Evolutionary conservation across 2,329 filamentous ascomycete genomes (phyloP).

Genomic region (Ophiostoma novo-ulmi): DNA sequence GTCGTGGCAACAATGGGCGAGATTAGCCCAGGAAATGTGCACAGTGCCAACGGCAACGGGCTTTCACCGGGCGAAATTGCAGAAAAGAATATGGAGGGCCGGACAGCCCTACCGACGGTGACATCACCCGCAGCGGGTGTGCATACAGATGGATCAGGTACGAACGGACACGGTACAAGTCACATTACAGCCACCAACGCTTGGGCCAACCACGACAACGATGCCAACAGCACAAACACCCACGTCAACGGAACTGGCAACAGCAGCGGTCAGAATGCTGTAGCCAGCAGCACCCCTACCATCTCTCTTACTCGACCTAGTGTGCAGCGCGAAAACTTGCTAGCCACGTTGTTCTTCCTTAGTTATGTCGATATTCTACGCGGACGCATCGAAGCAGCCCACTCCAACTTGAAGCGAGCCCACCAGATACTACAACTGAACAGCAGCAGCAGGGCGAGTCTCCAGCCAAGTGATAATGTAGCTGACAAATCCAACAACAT

Average conservation of each 20-base stretch:
- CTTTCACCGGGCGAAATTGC: not conserved
- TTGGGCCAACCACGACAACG: not conserved
- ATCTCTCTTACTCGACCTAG: constrained; percentile 32
- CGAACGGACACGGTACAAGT: not conserved
- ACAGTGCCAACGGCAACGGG: not conserved
- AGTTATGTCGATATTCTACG: constrained; percentile 50
- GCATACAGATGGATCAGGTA: not conserved
- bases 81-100: not conserved
- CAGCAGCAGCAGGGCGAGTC: not conserved
- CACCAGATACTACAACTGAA: constrained; percentile 44
- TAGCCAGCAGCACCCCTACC: constrained; percentile 10
- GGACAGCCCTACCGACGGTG: not conserved
- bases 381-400: constrained; percentile 41
- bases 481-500: constrained; percentile 32
- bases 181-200: not conserved
- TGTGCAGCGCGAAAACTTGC: constrained; percentile 39
- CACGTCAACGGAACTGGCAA: not conserved
- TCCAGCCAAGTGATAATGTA: not conserved
- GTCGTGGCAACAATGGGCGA: constrained; percentile 27
- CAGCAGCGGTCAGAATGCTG: not conserved
- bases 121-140: not conserved
- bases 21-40: not conserved
- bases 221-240: not conserved
- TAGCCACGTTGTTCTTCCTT: constrained; percentile 50
- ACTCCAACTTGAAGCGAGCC: constrained; percentile 46